Evolutionary conservation across 352 stramenopile species (phyloP).

Genomic region (Globisporangium parvum): DNA sequence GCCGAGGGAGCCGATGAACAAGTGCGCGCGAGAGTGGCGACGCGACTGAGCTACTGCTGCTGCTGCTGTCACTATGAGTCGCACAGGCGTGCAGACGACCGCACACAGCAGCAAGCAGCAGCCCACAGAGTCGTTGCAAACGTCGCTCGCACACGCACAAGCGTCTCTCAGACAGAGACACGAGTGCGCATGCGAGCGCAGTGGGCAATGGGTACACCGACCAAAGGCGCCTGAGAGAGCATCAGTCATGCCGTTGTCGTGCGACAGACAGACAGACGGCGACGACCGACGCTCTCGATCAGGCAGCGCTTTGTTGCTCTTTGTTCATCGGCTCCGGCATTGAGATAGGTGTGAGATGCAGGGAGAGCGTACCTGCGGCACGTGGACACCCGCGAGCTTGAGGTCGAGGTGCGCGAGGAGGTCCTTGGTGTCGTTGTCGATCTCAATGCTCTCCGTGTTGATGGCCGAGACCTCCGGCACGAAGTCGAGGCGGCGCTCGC

Average conservation of each 20-base stretch:
- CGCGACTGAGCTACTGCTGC: background rate
- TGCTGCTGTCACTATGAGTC: background rate
- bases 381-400: constrained; percentile 87
- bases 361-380: constrained; percentile 68
- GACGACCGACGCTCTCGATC: constrained; percentile 6
- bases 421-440: constrained; percentile 98
- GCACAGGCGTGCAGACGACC: too few species aligned
- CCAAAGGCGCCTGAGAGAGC: constrained; percentile 14
- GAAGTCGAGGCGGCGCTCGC: constrained; percentile 99
- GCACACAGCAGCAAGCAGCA: too few species aligned
- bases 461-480: constrained; percentile 97
- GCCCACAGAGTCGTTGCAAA: too few species aligned
- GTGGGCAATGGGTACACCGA: constrained; percentile 64
- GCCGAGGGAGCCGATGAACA: constrained; percentile 49
- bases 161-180: background rate
- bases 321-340: constrained; percentile 82
- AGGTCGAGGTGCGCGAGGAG: constrained; percentile 95
- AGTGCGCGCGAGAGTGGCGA: background rate
- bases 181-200: constrained; percentile 10
- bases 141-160: too few species aligned
- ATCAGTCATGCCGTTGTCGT: background rate
- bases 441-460: constrained; percentile 92
- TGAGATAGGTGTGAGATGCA: constrained; percentile 17
- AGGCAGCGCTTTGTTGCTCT: constrained; percentile 11
- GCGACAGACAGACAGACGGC: background rate